Evolutionary conservation across 2,329 filamentous ascomycete genomes (phyloP).

Genomic region (Curvularia spicifera): DNA sequence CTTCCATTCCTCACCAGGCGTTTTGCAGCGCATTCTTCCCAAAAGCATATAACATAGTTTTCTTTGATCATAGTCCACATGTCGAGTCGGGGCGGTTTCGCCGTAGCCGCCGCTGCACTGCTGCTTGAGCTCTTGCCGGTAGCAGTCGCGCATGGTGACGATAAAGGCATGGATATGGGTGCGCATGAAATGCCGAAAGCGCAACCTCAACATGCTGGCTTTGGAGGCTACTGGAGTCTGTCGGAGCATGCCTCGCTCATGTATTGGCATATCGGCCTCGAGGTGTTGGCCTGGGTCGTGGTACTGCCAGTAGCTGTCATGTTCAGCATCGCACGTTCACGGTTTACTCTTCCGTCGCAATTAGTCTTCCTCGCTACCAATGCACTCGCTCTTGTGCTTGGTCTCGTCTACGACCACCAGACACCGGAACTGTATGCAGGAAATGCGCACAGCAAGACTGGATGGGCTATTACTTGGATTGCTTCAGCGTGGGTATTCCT

Average conservation of each 20-base stretch:
- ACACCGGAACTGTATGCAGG: constrained; percentile 87
- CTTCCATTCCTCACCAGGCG: neutral
- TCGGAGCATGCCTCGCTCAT: constrained; percentile 63
- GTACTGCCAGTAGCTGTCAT: constrained; percentile 78
- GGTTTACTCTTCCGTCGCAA: constrained; percentile 73
- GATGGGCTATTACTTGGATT: constrained; percentile 81
- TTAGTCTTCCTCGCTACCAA: constrained; percentile 58
- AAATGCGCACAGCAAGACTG: constrained; percentile 87
- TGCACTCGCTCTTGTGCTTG: constrained; percentile 49
- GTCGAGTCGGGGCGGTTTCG: constrained; percentile 29
- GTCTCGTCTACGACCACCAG: constrained; percentile 70
- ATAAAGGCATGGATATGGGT: constrained; percentile 37
- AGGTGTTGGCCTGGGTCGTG: constrained; percentile 75
- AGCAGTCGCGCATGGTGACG: constrained; percentile 52
- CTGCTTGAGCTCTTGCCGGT: constrained; percentile 51
- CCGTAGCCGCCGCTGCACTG: constrained; percentile 46
- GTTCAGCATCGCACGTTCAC: constrained; percentile 81
- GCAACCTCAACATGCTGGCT: constrained; percentile 21
- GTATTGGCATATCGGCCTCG: constrained; percentile 72
- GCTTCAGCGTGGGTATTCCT: constrained; percentile 73
- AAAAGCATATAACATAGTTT: constrained; percentile 4
- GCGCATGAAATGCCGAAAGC: constrained; percentile 32
- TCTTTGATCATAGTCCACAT: constrained; percentile 33
- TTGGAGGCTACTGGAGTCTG: constrained; percentile 66
- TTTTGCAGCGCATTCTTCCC: constrained; percentile 1